Percentiles rank a stretch among this genome's conserved stretches.
Conservation (phyloP, 805 yeast genomes). For the Danielia reshetovae region DNA sequence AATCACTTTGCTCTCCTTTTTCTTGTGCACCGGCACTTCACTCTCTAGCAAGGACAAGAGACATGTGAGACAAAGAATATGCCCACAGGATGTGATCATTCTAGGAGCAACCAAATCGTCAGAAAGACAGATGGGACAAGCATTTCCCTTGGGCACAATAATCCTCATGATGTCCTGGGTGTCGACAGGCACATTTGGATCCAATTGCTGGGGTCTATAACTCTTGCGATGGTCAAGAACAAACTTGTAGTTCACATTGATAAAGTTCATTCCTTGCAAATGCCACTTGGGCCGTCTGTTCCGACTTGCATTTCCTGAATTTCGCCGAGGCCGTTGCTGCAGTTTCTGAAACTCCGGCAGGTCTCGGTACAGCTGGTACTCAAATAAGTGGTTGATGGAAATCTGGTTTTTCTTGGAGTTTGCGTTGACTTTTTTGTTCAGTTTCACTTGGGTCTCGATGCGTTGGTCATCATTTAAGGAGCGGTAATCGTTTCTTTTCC, state of each 20-base stretch:
- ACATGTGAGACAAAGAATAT: constrained; percentile 82
- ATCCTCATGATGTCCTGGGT: constrained; percentile 63
- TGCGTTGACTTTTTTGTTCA: constrained; percentile 4
- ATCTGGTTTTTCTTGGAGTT: constrained; percentile 41
- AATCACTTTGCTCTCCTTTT: constrained; percentile 31
- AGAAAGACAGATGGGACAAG: constrained; percentile 88
- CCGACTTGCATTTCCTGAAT: background rate
- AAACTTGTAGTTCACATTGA: constrained; percentile 82
- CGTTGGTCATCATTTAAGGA: constrained; percentile 5
- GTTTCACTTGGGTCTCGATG: constrained; percentile 6
- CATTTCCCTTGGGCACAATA: constrained; percentile 66
- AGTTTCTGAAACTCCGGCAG: constrained; percentile 31
- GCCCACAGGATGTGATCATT: constrained; percentile 90
- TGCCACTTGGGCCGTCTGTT: constrained; percentile 29
- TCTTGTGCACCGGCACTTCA: constrained; percentile 37
- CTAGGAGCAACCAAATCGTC: constrained; percentile 88
- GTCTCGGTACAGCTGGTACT: constrained; percentile 44
- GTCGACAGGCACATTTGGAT: constrained; percentile 74
- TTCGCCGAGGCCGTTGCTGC: constrained; percentile 4
- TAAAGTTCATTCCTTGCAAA: constrained; percentile 61
- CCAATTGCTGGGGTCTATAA: constrained; percentile 55
- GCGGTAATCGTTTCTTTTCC: no score
- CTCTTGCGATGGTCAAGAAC: constrained; percentile 64
- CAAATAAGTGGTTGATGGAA: constrained; percentile 63
- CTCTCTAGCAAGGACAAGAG: constrained; percentile 66